Percentiles rank a stretch among this genome's conserved stretches.
Evolutionary conservation across 495 filamentous ascomycete genomes (phyloP).

Genomic region (Tuber indicum): DNA sequence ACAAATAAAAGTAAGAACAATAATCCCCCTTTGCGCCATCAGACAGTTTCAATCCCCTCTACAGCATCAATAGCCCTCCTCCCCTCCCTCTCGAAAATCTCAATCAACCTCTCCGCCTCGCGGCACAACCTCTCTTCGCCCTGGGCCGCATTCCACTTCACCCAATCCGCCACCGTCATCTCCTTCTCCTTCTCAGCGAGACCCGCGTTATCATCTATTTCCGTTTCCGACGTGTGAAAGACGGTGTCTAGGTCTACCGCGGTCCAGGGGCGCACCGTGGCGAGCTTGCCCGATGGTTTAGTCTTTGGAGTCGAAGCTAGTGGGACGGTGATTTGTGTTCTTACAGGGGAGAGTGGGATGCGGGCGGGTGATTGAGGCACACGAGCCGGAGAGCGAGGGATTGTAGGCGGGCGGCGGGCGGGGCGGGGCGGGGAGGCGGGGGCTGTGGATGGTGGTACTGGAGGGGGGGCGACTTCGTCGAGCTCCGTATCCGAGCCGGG

Average conservation of each 20-base stretch:
- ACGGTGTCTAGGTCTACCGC: constrained; percentile 64
- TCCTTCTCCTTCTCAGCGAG: constrained; percentile 71
- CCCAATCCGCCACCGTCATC: constrained; percentile 93
- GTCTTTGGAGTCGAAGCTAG: constrained; percentile 22
- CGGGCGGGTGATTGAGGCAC: constrained; percentile 12
- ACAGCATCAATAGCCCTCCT: constrained; percentile 65
- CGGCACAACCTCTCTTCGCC: constrained; percentile 69
- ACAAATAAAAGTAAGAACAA: neutral
- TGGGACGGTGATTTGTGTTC: constrained; percentile 27
- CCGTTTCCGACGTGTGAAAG: constrained; percentile 46
- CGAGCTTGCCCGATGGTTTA: constrained; percentile 41
- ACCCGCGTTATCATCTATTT: constrained; percentile 54
- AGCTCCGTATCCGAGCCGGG: neutral
- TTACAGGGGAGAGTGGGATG: constrained; percentile 30
- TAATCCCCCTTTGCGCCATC: neutral
- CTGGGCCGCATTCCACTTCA: constrained; percentile 67
- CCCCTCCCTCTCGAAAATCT: constrained; percentile 74
- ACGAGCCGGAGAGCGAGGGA: constrained; percentile 9
- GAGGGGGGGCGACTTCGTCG: constrained; percentile 2
- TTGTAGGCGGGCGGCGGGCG: neutral
- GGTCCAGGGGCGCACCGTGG: constrained; percentile 62
- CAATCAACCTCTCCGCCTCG: constrained; percentile 76
- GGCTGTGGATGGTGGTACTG: neutral
- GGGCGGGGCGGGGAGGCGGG: neutral
- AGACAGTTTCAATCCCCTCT: constrained; percentile 58